Conservation (phyloP, 2,329 filamentous ascomycete genomes). For the Bisporella sp. region DNA sequence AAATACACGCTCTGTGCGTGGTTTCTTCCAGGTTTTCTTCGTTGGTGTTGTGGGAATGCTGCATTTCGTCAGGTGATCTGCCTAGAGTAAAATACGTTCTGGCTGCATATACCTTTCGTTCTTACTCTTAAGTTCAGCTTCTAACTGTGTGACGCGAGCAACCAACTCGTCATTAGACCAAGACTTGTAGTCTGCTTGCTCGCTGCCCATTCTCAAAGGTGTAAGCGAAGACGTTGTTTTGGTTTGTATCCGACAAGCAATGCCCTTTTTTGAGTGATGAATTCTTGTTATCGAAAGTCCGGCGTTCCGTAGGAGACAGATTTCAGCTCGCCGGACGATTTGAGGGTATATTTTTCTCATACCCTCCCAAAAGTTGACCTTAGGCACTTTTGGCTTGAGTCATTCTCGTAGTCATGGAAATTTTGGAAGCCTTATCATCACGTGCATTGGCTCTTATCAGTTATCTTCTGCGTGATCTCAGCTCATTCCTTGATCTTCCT, state of each 20-base stretch:
- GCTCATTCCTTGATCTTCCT: no score
- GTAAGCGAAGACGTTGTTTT: conserved; percentile 4
- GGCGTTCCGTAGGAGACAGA: conserved; percentile 1
- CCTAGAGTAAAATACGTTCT: not conserved
- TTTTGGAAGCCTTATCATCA: no score
- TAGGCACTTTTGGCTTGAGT: no score
- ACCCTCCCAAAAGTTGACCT: not conserved
- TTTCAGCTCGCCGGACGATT: conserved; percentile 4
- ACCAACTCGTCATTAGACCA: conserved; percentile 67
- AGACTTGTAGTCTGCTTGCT: conserved; percentile 46
- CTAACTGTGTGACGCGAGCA: conserved; percentile 58
- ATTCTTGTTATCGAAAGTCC: conserved; percentile 11
- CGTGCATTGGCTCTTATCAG: no score
- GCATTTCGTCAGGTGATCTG: not conserved
- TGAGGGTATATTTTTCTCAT: conserved; percentile 8
- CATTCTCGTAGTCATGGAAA: no score
- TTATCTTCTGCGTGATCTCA: no score
- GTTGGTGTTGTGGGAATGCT: conserved; percentile 6
- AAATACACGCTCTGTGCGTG: conserved; percentile 33
- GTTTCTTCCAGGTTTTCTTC: conserved; percentile 35
- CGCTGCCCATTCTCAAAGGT: conserved; percentile 12
- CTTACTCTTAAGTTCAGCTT: conserved; percentile 53
- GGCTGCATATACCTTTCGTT: conserved; percentile 27
- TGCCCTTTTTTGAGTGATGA: conserved; percentile 11
- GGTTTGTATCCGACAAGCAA: conserved; percentile 5